Evolutionary conservation across 192 early-diverging fungal genomes (phyloP).

Genomic region (Coemansia sp.): DNA sequence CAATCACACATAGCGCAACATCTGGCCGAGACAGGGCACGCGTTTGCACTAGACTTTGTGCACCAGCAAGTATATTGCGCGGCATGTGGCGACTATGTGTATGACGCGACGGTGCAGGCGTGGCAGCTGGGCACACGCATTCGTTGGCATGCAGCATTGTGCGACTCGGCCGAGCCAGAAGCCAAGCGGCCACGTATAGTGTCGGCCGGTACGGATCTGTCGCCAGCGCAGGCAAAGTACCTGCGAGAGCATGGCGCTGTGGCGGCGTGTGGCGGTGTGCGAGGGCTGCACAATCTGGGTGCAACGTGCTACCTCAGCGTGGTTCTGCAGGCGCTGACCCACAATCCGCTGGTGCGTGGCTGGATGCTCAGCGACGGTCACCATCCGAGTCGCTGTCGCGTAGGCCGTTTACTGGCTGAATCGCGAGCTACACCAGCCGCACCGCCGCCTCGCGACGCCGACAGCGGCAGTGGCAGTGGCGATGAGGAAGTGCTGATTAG

Average conservation of each 20-base stretch:
- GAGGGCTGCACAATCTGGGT: conserved; percentile 92
- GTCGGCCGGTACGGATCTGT: conserved; percentile 25
- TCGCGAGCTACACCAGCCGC: background rate
- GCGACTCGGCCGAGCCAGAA: conserved; percentile 38
- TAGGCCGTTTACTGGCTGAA: conserved; percentile 4
- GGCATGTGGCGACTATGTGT: conserved; percentile 81
- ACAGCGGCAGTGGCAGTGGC: background rate
- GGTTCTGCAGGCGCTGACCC: conserved; percentile 85
- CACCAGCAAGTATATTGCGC: conserved; percentile 68
- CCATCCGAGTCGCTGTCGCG: conserved; percentile 62
- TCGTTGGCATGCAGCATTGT: conserved; percentile 47
- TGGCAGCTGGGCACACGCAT: conserved; percentile 49
- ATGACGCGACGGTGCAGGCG: conserved; percentile 71
- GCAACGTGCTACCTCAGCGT: conserved; percentile 96
- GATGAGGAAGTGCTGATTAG: conserved; percentile 16
- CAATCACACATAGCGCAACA: conserved; percentile 21
- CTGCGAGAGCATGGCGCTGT: conserved; percentile 38
- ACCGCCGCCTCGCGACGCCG: conserved; percentile 14
- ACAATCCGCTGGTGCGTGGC: conserved; percentile 86
- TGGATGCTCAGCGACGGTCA: conserved; percentile 94
- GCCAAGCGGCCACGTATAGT: conserved; percentile 39
- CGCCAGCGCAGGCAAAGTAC: conserved; percentile 40
- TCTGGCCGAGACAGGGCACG: conserved; percentile 18
- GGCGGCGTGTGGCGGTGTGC: conserved; percentile 60
- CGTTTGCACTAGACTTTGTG: conserved; percentile 73